Evolutionary conservation across 1,284 basidiomycete species (phyloP).

Genomic region (Chalciporus sp.): DNA sequence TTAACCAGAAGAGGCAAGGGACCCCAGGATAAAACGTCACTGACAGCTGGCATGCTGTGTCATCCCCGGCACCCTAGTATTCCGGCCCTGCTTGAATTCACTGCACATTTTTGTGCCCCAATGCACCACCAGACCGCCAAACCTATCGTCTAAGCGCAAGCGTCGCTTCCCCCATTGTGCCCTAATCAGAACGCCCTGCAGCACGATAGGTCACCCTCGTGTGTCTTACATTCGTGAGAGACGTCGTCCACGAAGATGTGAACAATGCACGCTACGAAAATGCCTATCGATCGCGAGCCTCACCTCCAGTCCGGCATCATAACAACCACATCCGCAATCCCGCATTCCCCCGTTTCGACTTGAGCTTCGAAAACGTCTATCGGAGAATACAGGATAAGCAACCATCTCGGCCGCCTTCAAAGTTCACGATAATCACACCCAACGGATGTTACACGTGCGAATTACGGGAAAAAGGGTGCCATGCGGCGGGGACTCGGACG

Average conservation of each 20-base stretch:
- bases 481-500: too few relatives aligned
- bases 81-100: too few relatives aligned
- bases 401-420: not conserved
- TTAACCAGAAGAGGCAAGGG: too few relatives aligned
- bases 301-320: not conserved
- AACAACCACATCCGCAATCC: not conserved
- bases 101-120: not conserved
- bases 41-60: too few relatives aligned
- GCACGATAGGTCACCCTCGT: too few relatives aligned
- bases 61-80: too few relatives aligned
- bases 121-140: not conserved
- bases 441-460: not conserved
- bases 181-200: too few relatives aligned
- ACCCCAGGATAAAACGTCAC: too few relatives aligned
- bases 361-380: not conserved
- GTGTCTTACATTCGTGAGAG: too few relatives aligned
- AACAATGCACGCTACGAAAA: not conserved
- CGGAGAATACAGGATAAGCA: constrained; percentile 1
- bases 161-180: too few relatives aligned
- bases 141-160: not conserved
- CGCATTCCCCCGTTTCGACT: not conserved
- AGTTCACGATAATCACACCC: not conserved
- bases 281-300: not conserved
- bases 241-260: too few relatives aligned
- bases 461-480: too few relatives aligned